A percentile compares a stretch with the other conserved stretches of the same genome.
phyloP scores from a whole-genome alignment of 192 early-diverging fungal species.

The Coemansia sp. region DNA sequence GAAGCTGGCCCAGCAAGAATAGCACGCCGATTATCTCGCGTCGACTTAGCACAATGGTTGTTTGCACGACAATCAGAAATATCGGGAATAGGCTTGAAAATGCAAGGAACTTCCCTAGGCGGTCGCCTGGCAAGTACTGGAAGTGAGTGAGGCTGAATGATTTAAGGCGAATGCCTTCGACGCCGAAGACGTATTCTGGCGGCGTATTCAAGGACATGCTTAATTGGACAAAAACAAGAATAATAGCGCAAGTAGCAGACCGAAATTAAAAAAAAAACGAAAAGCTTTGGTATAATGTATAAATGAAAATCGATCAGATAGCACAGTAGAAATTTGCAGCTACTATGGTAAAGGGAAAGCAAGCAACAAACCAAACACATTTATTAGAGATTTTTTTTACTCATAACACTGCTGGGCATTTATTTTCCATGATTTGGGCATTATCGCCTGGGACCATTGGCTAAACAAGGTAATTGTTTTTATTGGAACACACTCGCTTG shows the following conservation, averaged over 20 bases:
- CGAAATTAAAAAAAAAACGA: not conserved
- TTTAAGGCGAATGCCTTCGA: slow-evolving; percentile 16
- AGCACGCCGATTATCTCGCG: slow-evolving; percentile 40
- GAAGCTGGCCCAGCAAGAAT: slow-evolving; percentile 37
- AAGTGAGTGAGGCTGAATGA: slow-evolving; percentile 47
- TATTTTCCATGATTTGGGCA: not conserved
- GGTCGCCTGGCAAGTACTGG: slow-evolving; percentile 47
- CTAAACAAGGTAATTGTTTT: slow-evolving; percentile 8
- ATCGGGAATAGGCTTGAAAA: slow-evolving; percentile 44
- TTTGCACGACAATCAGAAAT: slow-evolving; percentile 46
- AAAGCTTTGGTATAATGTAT: not conserved
- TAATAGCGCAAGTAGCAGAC: no score
- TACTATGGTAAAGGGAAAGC: not conserved
- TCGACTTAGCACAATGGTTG: slow-evolving; percentile 39
- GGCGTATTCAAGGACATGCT: not conserved
- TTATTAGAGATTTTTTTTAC: no score
- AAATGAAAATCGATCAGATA: not conserved
- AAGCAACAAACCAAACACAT: no score
- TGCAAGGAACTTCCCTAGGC: slow-evolving; percentile 32
- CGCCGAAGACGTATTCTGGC: not conserved
- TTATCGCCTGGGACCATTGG: not conserved
- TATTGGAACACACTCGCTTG: slow-evolving; percentile 15
- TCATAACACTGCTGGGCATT: no score
- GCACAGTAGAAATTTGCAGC: not conserved
- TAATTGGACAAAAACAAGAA: no score